These are phyloP conservation scores for Lanmaoa rubissima DNA, from an alignment of 768 basidiomycete genomes.

Conservation along the genomic window DNA sequence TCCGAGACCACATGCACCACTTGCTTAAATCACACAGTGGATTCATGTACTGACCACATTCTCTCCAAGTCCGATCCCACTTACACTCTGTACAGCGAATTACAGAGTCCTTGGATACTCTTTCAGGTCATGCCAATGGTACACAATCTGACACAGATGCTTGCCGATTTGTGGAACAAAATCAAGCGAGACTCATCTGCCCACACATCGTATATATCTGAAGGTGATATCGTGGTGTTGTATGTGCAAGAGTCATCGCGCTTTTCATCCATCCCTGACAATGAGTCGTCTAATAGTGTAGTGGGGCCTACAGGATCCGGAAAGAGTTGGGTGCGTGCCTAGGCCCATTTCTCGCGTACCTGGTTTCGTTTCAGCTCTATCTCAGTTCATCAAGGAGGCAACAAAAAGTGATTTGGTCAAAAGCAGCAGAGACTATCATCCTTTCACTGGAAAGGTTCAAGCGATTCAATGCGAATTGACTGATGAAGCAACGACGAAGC, in stretches of 20 bases:
- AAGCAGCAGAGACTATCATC: background rate
- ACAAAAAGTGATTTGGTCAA: slow-evolving; percentile 3
- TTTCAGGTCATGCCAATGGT: background rate
- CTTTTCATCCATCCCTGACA: background rate
- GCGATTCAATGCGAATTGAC: slow-evolving; percentile 14
- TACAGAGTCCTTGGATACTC: background rate
- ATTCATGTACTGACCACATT: too few species aligned
- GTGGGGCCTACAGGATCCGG: slow-evolving; percentile 20
- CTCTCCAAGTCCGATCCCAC: background rate
- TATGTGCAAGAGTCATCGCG: background rate
- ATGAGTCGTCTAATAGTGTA: slow-evolving; percentile 1
- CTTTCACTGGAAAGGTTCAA: slow-evolving; percentile 6
- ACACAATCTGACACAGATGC: background rate
- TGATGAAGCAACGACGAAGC: slow-evolving; percentile 3
- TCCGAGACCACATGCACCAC: too few species aligned
- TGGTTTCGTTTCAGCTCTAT: background rate
- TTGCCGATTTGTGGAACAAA: slow-evolving; percentile 11
- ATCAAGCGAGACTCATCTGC: slow-evolving; percentile 10
- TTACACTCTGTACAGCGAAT: background rate
- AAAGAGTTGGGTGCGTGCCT: slow-evolving; percentile 20
- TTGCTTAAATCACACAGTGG: too few species aligned
- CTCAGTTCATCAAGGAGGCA: slow-evolving; percentile 14
- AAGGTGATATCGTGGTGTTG: slow-evolving; percentile 22
- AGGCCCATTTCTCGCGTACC: too few species aligned
- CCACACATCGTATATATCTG: background rate